Evolutionary conservation across 306 rosid species (phyloP).

Genomic region (Lathyrus aphaca): DNA sequence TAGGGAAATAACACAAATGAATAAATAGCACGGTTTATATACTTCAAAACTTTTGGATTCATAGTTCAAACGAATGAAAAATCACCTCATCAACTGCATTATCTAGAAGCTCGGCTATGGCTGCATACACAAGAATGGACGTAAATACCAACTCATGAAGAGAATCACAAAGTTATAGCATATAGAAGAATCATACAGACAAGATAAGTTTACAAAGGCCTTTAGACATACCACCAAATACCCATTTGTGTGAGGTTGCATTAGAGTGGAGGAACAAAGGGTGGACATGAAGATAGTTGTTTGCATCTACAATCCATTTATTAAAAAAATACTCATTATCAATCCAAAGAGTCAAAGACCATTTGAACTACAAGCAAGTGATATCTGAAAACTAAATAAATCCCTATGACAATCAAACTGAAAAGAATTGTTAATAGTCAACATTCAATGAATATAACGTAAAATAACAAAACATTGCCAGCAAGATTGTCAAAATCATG

Average conservation of each 20-base stretch:
- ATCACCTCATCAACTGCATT: slow-evolving; percentile 89
- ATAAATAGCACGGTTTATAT: not conserved
- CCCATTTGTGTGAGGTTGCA: slow-evolving; percentile 92
- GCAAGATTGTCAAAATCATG: too few species aligned
- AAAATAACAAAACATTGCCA: slow-evolving; percentile 13
- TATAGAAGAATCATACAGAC: slow-evolving; percentile 14
- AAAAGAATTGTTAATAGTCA: not conserved
- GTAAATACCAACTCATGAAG: slow-evolving; percentile 14
- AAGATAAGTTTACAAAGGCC: slow-evolving; percentile 5
- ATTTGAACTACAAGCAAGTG: not conserved
- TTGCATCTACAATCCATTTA: slow-evolving; percentile 46
- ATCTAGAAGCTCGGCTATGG: slow-evolving; percentile 78
- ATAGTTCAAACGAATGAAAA: slow-evolving; percentile 1
- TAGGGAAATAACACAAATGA: not conserved
- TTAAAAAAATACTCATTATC: not conserved
- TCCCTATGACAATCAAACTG: not conserved
- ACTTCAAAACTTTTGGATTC: slow-evolving; percentile 1
- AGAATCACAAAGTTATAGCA: not conserved
- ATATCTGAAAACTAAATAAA: not conserved
- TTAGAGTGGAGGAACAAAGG: slow-evolving; percentile 87
- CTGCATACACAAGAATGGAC: slow-evolving; percentile 50
- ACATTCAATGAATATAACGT: slow-evolving; percentile 4
- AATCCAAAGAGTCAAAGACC: slow-evolving; percentile 26
- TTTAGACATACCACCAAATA: slow-evolving; percentile 69
- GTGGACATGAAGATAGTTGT: slow-evolving; percentile 62